Base-by-base conservation (phyloP, 208 protist species). In the Leishmania martiniquensis region DNA sequence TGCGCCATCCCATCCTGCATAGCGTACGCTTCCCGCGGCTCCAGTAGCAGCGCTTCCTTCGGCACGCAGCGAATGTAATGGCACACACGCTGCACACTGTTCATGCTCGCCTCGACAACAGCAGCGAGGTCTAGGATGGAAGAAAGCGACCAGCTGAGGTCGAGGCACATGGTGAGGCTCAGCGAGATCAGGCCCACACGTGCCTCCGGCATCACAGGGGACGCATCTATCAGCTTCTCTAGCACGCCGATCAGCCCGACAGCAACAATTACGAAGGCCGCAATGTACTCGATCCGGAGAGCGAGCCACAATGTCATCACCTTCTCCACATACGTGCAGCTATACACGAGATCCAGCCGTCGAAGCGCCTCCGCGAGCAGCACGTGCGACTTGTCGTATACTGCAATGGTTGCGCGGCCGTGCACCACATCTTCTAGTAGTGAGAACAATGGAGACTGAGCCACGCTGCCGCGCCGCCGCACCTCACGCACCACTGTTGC, bases 381-480 rank as follows among this genome's bases (percentile, higher is more conserved):
- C 39, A 42, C 68, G 63, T 80, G 72, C 42, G 75, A 55, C 59
- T 77, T 81, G n/a, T 80, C 68, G 74, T 92, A 99, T 7, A 97
- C 86, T 39, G 76, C 72, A 68, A 99, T 98, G 3, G 94, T 97
- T 17, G 72, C 62, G 3, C 97, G 71, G 47, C 97, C 97, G 25
- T 78, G 82, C 10, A 99, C 65, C 32, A 98, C 97, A 69, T 99
- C 97, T 47, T 80, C 80, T 62, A 99, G 96, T 60, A 98, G 69
- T 7, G 94, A 85, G 76, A 98, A 96, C 42, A 99, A 83, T 32
- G 99, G 99, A 10, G 95, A 97, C 78, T 96, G 89, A 20, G 88
- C 84, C 9, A 99, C 83, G 72, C 89, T 91, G 32, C 92, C 88
- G 3, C 98, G 87, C 52, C 98, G 85, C 55, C 96, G 91, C 10